Base-by-base conservation (phyloP, 2,329 filamentous ascomycete species). In the Monosporascus sp. region DNA sequence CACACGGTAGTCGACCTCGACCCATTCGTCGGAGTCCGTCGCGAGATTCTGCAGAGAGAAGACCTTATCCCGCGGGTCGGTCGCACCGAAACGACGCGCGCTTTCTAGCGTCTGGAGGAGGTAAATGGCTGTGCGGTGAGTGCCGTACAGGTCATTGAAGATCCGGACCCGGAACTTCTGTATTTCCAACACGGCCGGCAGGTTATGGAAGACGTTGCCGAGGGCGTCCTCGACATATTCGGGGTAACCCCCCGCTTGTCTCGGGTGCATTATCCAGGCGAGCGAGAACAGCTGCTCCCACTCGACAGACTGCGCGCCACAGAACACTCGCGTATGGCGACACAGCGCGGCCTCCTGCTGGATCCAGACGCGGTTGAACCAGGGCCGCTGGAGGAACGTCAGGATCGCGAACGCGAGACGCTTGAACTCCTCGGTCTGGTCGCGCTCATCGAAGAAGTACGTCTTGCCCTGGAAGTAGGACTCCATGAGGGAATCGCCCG, bases 351-450 rank as follows among this genome's bases (percentile, higher is more conserved):
- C 60, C 49, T 64, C 62, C 28, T 63, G 62, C 26, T 64, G 60
- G 22, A 64, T 57, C 61, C 61, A 64, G 14, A 64, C 56, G 11
- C 61, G 58, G 18, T 56, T 58, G 48, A 59, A 64, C 60, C 60
- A 64, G 7, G 54, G 58, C 9, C 61, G 58, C n/a, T 61, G 59
- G 8, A 64, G 50, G 43, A 64, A 63, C 8, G 17, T 50, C 18
- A 61, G 57, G 18, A 61, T 53, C 14, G 58, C 56, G 35, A 58
- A 31, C 2, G 56, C 56, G 2, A 59, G 52, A 9, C 38, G 35
- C 35, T 26, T 44, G 18, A 53, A 38, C 4, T 49, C 49, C 6
- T 18, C 24, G 8, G 43, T 28, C n/a, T 51, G 24, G 9, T 52
- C 22, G 9, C 35, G 37, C 26, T 54, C 53, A 45, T 61, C 59